Conservation (phyloP, 176 grass and related monocot species). For the Poa annua region DNA sequence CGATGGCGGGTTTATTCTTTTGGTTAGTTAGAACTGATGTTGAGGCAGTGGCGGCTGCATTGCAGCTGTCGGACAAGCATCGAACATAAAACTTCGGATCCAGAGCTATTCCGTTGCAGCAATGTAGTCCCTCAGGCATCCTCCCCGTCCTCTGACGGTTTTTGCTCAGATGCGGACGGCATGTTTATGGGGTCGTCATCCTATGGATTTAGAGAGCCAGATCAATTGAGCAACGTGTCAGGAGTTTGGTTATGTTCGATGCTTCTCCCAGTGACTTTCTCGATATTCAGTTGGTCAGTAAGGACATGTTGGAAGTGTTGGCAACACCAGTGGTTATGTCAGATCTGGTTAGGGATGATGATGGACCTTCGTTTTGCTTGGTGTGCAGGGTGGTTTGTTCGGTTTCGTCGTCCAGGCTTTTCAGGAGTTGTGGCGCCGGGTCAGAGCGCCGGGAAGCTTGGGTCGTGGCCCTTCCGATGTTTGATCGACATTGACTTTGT, state of each 20-base stretch:
- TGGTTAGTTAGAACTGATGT: too few relatives aligned
- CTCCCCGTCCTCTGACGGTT: not conserved
- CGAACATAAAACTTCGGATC: too few relatives aligned
- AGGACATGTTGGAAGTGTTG: not conserved
- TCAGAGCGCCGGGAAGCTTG: not conserved
- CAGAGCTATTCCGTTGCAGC: too few relatives aligned
- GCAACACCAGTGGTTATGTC: conserved; percentile 2
- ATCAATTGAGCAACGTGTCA: not conserved
- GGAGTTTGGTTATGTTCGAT: not conserved
- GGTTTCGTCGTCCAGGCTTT: not conserved
- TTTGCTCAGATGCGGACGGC: not conserved
- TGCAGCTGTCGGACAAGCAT: too few relatives aligned
- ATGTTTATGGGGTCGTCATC: not conserved
- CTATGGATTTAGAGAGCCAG: not conserved
- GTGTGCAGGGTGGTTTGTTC: conserved; percentile 20
- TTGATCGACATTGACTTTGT: not conserved
- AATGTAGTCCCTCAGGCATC: not conserved
- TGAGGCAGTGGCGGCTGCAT: too few relatives aligned
- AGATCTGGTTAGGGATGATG: conserved; percentile 23
- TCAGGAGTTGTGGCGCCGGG: not conserved
- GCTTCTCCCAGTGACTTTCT: not conserved
- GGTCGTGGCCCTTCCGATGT: not conserved
- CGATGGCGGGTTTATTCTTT: too few relatives aligned
- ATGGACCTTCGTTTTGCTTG: conserved; percentile 25
- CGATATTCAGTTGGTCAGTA: not conserved